Evolutionary conservation across 768 basidiomycete genomes (phyloP).

Genomic region (Suillus occidentalis): DNA sequence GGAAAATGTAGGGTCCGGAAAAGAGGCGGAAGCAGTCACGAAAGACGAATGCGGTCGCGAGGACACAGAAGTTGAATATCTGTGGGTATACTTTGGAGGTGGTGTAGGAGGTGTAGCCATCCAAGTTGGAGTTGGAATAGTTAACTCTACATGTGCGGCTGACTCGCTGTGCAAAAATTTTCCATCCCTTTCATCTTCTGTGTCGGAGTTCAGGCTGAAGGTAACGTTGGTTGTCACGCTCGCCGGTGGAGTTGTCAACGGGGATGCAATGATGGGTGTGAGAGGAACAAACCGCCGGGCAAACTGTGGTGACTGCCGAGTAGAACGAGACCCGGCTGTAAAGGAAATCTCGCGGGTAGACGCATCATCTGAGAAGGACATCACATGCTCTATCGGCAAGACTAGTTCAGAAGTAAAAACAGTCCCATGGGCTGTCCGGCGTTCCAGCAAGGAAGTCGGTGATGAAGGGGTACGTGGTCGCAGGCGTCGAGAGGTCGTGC

Average conservation of each 20-base stretch:
- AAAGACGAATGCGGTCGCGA: constrained; percentile 44
- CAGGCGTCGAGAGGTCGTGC: background rate
- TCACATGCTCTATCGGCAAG: background rate
- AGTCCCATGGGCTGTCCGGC: constrained; percentile 7
- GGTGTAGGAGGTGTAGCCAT: constrained; percentile 61
- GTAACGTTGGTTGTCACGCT: constrained; percentile 29
- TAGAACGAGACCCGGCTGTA: background rate
- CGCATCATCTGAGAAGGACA: background rate
- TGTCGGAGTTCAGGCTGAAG: constrained; percentile 12
- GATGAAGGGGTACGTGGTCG: constrained; percentile 5
- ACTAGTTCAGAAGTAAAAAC: background rate
- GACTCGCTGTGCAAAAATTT: background rate
- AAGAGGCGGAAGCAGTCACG: constrained; percentile 42
- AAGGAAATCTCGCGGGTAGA: background rate
- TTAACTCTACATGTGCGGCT: constrained; percentile 16
- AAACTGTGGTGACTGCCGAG: constrained; percentile 24
- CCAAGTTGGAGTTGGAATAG: constrained; percentile 48
- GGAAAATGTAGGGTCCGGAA: constrained; percentile 25
- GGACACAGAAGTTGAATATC: constrained; percentile 31
- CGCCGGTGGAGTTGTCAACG: constrained; percentile 50
- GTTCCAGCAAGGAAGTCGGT: constrained; percentile 12
- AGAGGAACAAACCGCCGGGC: constrained; percentile 45
- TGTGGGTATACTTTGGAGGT: constrained; percentile 41
- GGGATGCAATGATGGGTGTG: constrained; percentile 60
- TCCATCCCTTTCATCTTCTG: constrained; percentile 12